A percentile compares a stretch with the other conserved stretches of the same genome.
Conservation (phyloP, 192 early-diverging fungal genomes). For the Mortierella alpina region DNA sequence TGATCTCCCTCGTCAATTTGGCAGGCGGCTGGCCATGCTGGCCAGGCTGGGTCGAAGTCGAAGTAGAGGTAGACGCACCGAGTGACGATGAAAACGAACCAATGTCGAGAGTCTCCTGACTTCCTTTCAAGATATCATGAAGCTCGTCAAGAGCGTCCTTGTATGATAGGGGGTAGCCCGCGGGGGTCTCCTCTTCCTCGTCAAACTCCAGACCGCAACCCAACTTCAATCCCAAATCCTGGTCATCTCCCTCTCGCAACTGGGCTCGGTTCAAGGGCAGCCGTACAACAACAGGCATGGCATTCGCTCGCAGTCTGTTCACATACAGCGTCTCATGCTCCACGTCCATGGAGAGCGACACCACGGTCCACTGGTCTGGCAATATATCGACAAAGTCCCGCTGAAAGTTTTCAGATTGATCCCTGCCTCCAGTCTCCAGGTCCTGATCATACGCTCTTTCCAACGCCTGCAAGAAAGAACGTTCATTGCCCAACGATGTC, state of each 20-base stretch:
- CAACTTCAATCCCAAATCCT: neutral
- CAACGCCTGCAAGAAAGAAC: constrained; percentile 32
- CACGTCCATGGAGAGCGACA: constrained; percentile 81
- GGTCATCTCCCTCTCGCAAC: constrained; percentile 31
- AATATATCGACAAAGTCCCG: constrained; percentile 63
- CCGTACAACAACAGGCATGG: constrained; percentile 70
- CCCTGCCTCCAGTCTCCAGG: constrained; percentile 19
- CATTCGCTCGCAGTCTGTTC: constrained; percentile 63
- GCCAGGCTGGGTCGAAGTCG: no score
- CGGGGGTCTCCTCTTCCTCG: constrained; percentile 48
- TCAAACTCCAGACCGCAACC: neutral
- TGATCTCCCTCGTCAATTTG: constrained; percentile 68
- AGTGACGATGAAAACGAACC: constrained; percentile 29
- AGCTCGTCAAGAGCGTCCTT: constrained; percentile 68
- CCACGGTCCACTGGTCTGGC: constrained; percentile 80
- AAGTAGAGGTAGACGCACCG: constrained; percentile 12
- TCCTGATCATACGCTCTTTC: constrained; percentile 56
- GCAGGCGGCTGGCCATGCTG: neutral
- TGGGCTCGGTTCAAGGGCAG: constrained; percentile 76
- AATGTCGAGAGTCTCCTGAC: constrained; percentile 74
- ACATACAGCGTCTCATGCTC: constrained; percentile 76
- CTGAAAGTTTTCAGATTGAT: constrained; percentile 53
- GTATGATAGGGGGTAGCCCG: constrained; percentile 48
- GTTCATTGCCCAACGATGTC: constrained; percentile 32
- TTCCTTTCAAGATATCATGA: constrained; percentile 72